Conservation (phyloP, 768 basidiomycete genomes). For the Neoboletus magnificus region DNA sequence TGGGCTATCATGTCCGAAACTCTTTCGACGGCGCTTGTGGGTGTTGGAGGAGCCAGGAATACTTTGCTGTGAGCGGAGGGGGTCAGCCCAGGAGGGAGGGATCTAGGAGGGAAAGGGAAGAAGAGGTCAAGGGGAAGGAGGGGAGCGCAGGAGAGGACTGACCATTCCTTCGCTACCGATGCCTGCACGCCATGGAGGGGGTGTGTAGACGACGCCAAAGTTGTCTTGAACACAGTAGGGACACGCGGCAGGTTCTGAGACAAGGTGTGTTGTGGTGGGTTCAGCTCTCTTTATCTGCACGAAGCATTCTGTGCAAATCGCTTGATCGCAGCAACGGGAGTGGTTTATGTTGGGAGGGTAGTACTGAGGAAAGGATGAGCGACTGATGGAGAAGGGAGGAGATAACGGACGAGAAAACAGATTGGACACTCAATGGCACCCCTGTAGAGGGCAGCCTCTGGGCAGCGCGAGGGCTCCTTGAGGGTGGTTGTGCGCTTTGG, state of each 20-base stretch:
- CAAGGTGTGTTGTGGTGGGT: conserved; percentile 90
- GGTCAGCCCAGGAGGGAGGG: conserved; percentile 51
- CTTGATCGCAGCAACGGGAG: conserved; percentile 97
- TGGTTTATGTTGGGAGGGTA: conserved; percentile 97
- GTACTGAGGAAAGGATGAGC: conserved; percentile 56
- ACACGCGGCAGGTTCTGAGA: conserved; percentile 95
- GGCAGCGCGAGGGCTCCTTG: conserved; percentile 62
- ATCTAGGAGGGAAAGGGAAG: conserved; percentile 25
- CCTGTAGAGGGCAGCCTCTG: conserved; percentile 79
- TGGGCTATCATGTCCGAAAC: conserved; percentile 78
- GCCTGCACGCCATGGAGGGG: conserved; percentile 78
- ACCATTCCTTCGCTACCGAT: conserved; percentile 74
- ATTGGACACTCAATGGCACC: conserved; percentile 95
- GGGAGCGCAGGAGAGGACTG: conserved; percentile 26
- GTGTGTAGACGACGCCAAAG: conserved; percentile 88
- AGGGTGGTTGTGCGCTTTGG: conserved; percentile 53
- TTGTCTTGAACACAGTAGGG: conserved; percentile 98
- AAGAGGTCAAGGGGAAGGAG: background rate
- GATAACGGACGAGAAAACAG: conserved; percentile 82
- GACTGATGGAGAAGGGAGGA: conserved; percentile 11
- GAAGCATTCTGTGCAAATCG: conserved; percentile 98
- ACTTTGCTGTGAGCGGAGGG: conserved; percentile 44
- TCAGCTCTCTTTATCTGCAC: conserved; percentile 98
- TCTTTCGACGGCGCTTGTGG: conserved; percentile 81
- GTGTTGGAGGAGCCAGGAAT: conserved; percentile 38